A percentile compares a stretch with the other conserved stretches of the same genome.
phyloP scores from a whole-genome alignment of 1,284 basidiomycete species.

The Naganishia sp. region DNA sequence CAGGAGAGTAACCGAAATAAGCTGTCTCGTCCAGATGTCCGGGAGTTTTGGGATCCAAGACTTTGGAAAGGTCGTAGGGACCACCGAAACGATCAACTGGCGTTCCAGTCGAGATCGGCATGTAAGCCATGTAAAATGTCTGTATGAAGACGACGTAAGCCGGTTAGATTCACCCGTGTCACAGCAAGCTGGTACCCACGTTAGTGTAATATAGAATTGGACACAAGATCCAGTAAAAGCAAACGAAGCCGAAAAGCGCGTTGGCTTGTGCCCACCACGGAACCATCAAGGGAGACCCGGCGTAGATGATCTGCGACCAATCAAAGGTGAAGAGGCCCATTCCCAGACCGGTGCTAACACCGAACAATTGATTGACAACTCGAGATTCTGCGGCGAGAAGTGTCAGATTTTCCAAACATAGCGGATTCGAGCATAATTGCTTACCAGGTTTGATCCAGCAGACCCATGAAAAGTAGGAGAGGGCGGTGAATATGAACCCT shows the following conservation, averaged over 20 bases:
- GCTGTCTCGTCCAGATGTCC: slow-evolving; percentile 68
- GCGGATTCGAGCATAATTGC: slow-evolving; percentile 14
- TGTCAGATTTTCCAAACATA: neutral
- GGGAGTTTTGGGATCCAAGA: slow-evolving; percentile 60
- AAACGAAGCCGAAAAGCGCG: slow-evolving; percentile 78
- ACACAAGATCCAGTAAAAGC: slow-evolving; percentile 88
- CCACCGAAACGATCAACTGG: slow-evolving; percentile 79
- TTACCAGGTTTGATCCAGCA: slow-evolving; percentile 84
- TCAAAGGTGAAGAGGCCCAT: slow-evolving; percentile 91
- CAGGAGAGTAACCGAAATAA: slow-evolving; percentile 82
- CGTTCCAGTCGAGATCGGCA: slow-evolving; percentile 72
- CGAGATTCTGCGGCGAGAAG: slow-evolving; percentile 58
- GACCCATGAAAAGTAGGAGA: slow-evolving; percentile 84
- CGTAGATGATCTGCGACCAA: slow-evolving; percentile 89
- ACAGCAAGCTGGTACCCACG: slow-evolving; percentile 54
- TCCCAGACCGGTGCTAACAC: slow-evolving; percentile 77
- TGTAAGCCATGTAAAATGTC: slow-evolving; percentile 78
- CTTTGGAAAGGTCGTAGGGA: slow-evolving; percentile 70
- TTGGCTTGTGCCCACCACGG: slow-evolving; percentile 99
- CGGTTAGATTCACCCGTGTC: slow-evolving; percentile 11
- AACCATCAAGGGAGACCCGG: slow-evolving; percentile 84
- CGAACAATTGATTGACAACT: slow-evolving; percentile 91
- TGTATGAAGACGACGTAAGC: slow-evolving; percentile 46
- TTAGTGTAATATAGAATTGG: slow-evolving; percentile 92
- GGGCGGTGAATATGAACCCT: slow-evolving; percentile 83